These are phyloP conservation scores for Ciborinia camelliae DNA, from an alignment of 2,329 filamentous ascomycete species.

Conservation along the genomic window DNA sequence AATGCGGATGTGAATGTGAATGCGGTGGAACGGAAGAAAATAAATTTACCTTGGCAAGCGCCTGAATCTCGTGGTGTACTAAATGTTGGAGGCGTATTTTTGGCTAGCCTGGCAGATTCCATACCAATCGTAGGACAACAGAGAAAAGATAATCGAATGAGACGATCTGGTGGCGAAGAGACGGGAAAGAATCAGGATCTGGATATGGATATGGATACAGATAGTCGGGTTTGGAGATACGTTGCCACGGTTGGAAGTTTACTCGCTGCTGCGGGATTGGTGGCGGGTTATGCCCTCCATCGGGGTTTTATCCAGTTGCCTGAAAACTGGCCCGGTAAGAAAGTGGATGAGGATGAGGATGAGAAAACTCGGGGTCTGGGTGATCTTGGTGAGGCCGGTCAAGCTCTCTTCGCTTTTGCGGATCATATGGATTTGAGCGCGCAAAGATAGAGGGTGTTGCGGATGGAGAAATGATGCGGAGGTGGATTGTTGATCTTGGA, in stretches of 20 bases:
- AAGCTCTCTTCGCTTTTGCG: constrained; percentile 30
- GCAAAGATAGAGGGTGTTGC: constrained; percentile 22
- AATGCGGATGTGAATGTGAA: constrained; percentile 16
- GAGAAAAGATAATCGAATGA: constrained; percentile 32
- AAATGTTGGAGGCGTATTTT: constrained; percentile 32
- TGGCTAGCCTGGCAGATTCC: constrained; percentile 33
- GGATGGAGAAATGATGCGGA: constrained; percentile 22
- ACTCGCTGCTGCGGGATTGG: constrained; percentile 33
- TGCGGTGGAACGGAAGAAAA: constrained; percentile 22
- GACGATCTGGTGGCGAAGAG: constrained; percentile 29
- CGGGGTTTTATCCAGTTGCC: constrained; percentile 35
- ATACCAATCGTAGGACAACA: constrained; percentile 34
- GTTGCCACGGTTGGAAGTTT: constrained; percentile 30
- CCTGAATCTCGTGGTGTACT: constrained; percentile 33
- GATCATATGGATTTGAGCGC: constrained; percentile 25
- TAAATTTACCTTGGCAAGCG: constrained; percentile 35
- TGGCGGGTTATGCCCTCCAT: constrained; percentile 37
- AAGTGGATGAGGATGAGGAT: background rate
- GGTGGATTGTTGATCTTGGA: constrained; percentile 27
- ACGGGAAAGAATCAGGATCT: constrained; percentile 29
- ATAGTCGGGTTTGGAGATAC: constrained; percentile 27
- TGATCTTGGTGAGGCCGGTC: constrained; percentile 34
- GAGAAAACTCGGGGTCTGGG: constrained; percentile 24
- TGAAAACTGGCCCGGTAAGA: constrained; percentile 17
- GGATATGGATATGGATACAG: no score